phyloP scores from a whole-genome alignment of 495 filamentous ascomycete species.

The Chaetomidium leptoderma region DNA sequence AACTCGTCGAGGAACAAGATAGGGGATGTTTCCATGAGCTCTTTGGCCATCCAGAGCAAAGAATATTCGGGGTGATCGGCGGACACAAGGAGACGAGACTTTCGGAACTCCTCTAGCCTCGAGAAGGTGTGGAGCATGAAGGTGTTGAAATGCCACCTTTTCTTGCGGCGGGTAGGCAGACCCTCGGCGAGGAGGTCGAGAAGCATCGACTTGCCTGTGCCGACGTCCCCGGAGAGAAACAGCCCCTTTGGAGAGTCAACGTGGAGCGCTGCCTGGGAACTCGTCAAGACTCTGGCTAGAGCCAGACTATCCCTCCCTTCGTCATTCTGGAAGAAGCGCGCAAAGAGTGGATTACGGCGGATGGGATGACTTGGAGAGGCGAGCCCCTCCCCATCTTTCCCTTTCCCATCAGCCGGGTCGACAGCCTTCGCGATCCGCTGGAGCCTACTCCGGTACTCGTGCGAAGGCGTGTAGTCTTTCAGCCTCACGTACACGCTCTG shows the following conservation, averaged over 20 bases:
- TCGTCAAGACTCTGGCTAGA: conserved; percentile 55
- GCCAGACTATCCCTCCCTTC: conserved; percentile 49
- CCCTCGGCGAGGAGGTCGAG: conserved; percentile 65
- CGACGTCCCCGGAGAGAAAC: conserved; percentile 66
- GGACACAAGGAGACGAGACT: conserved; percentile 27
- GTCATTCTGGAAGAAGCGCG: conserved; percentile 38
- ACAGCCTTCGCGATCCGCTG: conserved; percentile 47
- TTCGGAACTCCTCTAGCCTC: conserved; percentile 55
- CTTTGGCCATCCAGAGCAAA: conserved; percentile 61
- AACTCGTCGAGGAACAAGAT: conserved; percentile 74
- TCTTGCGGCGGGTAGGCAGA: conserved; percentile 61
- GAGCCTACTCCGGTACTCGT: conserved; percentile 56
- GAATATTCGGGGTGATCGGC: conserved; percentile 52
- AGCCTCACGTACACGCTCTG: conserved; percentile 63
- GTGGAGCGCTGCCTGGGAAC: conserved; percentile 57
- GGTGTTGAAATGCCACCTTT: conserved; percentile 69
- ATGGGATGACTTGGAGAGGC: conserved; percentile 46
- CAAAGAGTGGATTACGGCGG: conserved; percentile 48
- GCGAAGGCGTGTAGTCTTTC: conserved; percentile 63
- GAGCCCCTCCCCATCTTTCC: conserved; percentile 22
- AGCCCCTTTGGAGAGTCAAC: conserved; percentile 61
- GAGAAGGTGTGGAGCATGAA: conserved; percentile 69
- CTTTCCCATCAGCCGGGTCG: conserved; percentile 21
- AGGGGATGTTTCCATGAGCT: conserved; percentile 61
- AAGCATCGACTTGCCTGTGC: conserved; percentile 68